Conservation (phyloP, 371 early-diverging fungal species). For the Neoconidiobolus thromboides region DNA sequence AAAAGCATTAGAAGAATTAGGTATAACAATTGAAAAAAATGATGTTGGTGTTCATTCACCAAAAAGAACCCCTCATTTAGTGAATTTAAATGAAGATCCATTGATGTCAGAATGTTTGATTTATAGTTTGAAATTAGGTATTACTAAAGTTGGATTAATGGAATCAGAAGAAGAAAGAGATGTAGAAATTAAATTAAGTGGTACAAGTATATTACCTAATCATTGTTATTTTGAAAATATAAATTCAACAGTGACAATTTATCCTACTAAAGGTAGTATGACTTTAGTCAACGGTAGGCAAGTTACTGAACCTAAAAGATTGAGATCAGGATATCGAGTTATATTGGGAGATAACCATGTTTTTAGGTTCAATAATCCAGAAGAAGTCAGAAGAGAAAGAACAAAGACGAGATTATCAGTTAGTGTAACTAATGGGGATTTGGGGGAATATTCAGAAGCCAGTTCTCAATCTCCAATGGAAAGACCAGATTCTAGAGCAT, state of each 20-base stretch:
- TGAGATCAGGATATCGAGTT: conserved; percentile 59
- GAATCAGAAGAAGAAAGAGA: conserved; percentile 14
- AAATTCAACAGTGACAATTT: conserved; percentile 34
- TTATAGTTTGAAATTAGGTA: conserved; percentile 67
- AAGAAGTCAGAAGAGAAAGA: conserved; percentile 55
- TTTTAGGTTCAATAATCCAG: conserved; percentile 74
- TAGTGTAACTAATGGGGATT: conserved; percentile 8
- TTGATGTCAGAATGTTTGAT: conserved; percentile 78
- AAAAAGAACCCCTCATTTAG: conserved; percentile 64
- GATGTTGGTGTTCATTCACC: conserved; percentile 68
- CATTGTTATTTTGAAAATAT: conserved; percentile 64
- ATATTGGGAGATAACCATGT: conserved; percentile 67
- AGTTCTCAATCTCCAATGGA: conserved; percentile 11
- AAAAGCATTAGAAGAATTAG: conserved; percentile 55
- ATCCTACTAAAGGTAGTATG: conserved; percentile 32
- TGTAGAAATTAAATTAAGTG: conserved; percentile 54
- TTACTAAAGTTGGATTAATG: conserved; percentile 44
- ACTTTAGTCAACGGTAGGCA: conserved; percentile 61
- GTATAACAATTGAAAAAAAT: conserved; percentile 52
- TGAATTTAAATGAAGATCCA: conserved; percentile 81
- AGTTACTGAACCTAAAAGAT: conserved; percentile 28
- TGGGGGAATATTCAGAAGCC: conserved; percentile 8
- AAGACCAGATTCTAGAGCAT: conserved; percentile 28
- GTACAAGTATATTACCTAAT: conserved; percentile 37
- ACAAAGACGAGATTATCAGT: conserved; percentile 12